Conservation (phyloP, 768 basidiomycete species). For the Phylloporus rhodoxanthus region DNA sequence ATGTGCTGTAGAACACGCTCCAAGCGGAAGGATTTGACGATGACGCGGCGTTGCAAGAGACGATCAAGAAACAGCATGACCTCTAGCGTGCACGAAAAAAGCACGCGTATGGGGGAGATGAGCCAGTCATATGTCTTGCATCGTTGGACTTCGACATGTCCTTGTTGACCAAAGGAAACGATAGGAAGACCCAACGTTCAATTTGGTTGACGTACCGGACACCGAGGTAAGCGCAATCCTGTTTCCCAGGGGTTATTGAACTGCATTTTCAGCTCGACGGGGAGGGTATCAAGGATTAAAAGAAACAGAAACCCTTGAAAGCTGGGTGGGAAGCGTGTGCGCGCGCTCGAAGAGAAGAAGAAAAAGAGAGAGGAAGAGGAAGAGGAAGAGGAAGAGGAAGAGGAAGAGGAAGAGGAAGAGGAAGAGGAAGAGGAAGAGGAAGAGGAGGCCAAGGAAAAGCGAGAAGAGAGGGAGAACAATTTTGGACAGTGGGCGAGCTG, state of each 20-base stretch:
- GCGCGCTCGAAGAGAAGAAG: slow-evolving; percentile 80
- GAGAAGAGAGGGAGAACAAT: slow-evolving; percentile 69
- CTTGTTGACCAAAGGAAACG: not conserved
- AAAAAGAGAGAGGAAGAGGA: slow-evolving; percentile 72
- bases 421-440: no score
- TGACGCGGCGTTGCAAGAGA: slow-evolving; percentile 71
- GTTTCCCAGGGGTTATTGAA: no score
- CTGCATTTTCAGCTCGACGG: slow-evolving; percentile 63
- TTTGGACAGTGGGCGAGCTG: slow-evolving; percentile 67
- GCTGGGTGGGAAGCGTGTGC: slow-evolving; percentile 89
- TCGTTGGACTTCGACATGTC: not conserved
- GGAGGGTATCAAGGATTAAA: slow-evolving; percentile 89
- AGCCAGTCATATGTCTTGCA: slow-evolving; percentile 38
- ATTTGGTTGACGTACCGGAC: slow-evolving; percentile 90
- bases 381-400: no score
- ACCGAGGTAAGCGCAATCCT: slow-evolving; percentile 50
- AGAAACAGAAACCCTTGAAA: slow-evolving; percentile 86
- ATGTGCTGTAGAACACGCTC: slow-evolving; percentile 45
- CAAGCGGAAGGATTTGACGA: slow-evolving; percentile 68
- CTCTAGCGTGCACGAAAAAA: slow-evolving; percentile 77
- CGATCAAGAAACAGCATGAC: slow-evolving; percentile 77
- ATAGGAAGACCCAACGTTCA: slow-evolving; percentile 82
- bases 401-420: no score
- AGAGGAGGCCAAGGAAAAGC: slow-evolving; percentile 48
- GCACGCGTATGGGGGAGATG: slow-evolving; percentile 68